phyloP scores from a whole-genome alignment of 179 eudicot species.

The Vitellaria paradoxa region DNA sequence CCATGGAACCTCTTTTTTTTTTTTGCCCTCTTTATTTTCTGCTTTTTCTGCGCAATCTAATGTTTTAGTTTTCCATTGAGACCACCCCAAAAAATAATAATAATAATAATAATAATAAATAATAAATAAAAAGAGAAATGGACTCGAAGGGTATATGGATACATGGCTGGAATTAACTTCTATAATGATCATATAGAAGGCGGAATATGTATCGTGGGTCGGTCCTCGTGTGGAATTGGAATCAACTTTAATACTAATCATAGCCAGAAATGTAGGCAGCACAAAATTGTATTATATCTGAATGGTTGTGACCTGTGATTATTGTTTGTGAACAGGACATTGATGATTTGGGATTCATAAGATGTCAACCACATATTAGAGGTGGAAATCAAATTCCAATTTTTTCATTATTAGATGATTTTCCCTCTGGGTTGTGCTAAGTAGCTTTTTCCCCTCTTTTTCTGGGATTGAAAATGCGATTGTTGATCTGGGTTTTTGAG shows the following conservation, averaged over 20 bases:
- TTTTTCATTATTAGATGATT: not conserved
- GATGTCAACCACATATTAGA: not conserved
- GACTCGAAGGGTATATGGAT: not conserved
- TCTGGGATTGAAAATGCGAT: conserved; percentile 16
- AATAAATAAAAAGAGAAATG: not conserved
- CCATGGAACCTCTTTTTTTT: not conserved
- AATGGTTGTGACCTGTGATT: not conserved
- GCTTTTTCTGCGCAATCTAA: not conserved
- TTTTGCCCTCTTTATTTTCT: not conserved
- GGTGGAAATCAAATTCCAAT: conserved; percentile 3
- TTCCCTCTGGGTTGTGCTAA: not conserved
- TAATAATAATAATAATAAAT: not conserved
- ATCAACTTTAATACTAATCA: not conserved
- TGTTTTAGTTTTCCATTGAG: conserved; percentile 13
- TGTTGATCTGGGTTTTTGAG: conserved; percentile 40
- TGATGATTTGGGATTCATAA: not conserved
- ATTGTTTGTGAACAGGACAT: conserved; percentile 10
- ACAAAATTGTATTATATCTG: not conserved
- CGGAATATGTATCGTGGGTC: not conserved
- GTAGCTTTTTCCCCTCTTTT: not conserved
- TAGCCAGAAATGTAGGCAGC: not conserved
- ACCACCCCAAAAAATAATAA: not conserved
- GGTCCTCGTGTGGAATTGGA: not conserved
- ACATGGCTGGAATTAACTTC: not conserved
- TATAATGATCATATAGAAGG: not conserved